phyloP scores from a whole-genome alignment of 345 rosid genomes.

The rapeseed (Brassica napus) region Da-Ae NC_063434.1:8819001-8819500 shows the following conservation, averaged over 20 bases:
- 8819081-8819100: conserved; percentile 20
- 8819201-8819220: conserved; percentile 69
- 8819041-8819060: conserved; percentile 87
- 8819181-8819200: conserved; percentile 76
- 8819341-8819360: conserved; percentile 83
- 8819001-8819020: conserved; percentile 80
- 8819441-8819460: conserved; percentile 88
- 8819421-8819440: conserved; percentile 89
- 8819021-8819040: conserved; percentile 84
- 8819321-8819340: conserved; percentile 80
- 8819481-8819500: conserved; percentile 96
- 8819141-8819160: background rate
- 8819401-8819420: conserved; percentile 89
- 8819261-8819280: conserved; percentile 83
- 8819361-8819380: conserved; percentile 87
- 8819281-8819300: conserved; percentile 85
- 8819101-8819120: background rate
- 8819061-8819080: conserved; percentile 10
- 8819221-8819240: conserved; percentile 82
- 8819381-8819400: conserved; percentile 86
- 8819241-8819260: conserved; percentile 94
- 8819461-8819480: conserved; percentile 81
- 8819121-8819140: background rate
- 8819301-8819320: conserved; percentile 74
- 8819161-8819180: background rate